Percentiles rank a stretch among this genome's conserved stretches.
Evolutionary conservation across 768 basidiomycete species (phyloP).

Genomic region (Strobilomyces dryophilus): DNA sequence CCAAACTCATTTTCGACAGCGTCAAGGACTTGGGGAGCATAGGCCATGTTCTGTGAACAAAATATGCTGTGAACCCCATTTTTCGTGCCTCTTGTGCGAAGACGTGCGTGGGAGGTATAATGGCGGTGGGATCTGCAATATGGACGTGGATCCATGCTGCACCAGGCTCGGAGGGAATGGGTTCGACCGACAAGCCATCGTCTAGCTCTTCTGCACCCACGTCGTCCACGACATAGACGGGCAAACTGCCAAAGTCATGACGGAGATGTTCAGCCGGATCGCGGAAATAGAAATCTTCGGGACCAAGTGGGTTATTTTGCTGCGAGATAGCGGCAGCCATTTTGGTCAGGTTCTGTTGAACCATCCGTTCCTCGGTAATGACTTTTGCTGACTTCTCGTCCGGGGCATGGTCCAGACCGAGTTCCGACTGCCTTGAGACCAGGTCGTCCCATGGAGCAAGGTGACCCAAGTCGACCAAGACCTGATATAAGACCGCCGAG

Average conservation of each 20-base stretch:
- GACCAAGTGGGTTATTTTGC: conserved; percentile 42
- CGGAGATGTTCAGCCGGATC: conserved; percentile 72
- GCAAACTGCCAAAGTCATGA: conserved; percentile 79
- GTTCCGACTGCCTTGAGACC: conserved; percentile 35
- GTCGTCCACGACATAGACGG: conserved; percentile 88
- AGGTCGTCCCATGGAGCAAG: conserved; percentile 80
- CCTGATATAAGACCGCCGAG: conserved; percentile 33
- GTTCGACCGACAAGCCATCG: conserved; percentile 85
- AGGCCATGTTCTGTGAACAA: conserved; percentile 56
- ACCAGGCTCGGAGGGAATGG: conserved; percentile 53
- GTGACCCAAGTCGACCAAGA: conserved; percentile 70
- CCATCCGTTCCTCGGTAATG: conserved; percentile 29
- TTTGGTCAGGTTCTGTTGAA: conserved; percentile 17
- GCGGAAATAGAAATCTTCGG: conserved; percentile 56
- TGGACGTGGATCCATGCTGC: conserved; percentile 84
- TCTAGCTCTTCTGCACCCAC: conserved; percentile 79
- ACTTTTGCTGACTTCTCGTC: conserved; percentile 30
- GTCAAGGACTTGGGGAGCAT: conserved; percentile 68
- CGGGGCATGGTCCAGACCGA: conserved; percentile 25
- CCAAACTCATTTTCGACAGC: conserved; percentile 48
- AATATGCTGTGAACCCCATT: conserved; percentile 56
- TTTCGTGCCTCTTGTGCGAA: conserved; percentile 55
- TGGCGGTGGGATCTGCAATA: conserved; percentile 85
- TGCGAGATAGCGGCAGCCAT: conserved; percentile 1
- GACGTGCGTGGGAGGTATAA: conserved; percentile 67